Base-by-base conservation (phyloP, 2,329 filamentous ascomycete genomes). In the Zymoseptoria ardabiliae region DNA sequence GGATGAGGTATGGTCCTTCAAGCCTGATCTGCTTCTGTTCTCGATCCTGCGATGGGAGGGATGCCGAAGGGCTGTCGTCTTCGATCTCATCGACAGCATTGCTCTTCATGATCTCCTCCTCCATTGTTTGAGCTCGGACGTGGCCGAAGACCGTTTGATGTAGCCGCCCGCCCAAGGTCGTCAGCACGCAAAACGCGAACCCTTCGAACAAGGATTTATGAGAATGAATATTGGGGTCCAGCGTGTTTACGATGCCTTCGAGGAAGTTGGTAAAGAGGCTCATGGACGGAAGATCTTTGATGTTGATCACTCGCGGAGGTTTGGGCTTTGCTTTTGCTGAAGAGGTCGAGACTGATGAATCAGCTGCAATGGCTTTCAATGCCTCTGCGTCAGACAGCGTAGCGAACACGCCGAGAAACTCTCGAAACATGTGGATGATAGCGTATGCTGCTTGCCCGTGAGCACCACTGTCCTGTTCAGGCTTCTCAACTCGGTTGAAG, bases 151-250 rank as follows among this genome's bases (percentile, higher is more conserved):
- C 73, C 49, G 69, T 71, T 50, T 72, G 69, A 58, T 73, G 78
- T 2, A 79, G 65, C 0, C 68, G 68, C 20, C 70, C 68, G 4
- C 76, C 76, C 0, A 77, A 66, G 20, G 70, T 72, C 22, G 77
- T 70, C 2, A 79, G 66, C 1, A 78, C 60, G 13, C 74, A 64
- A 57, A 73, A 79, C 1, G 74, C 66, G 35, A 77, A 74, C 2
- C 75, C 76, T 66, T 79, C 77, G 56, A 78, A 78, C 1, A 80
- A 61, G 20, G 73, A 65, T 28, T 72, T 71, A 49, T 79, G 76
- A 10, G 69, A 49, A 3, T 66, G 58, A 19, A 71, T 63, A 9
- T 69, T 71, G 25, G 73, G 65, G 28, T 76, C 72, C 1, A 78
- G 69, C 13, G 70, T 64, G 0, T 71, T 68, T 4, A 78, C 60